Evolutionary conservation across 2,329 filamentous ascomycete species (phyloP).

Genomic region (Phoma sp.): DNA sequence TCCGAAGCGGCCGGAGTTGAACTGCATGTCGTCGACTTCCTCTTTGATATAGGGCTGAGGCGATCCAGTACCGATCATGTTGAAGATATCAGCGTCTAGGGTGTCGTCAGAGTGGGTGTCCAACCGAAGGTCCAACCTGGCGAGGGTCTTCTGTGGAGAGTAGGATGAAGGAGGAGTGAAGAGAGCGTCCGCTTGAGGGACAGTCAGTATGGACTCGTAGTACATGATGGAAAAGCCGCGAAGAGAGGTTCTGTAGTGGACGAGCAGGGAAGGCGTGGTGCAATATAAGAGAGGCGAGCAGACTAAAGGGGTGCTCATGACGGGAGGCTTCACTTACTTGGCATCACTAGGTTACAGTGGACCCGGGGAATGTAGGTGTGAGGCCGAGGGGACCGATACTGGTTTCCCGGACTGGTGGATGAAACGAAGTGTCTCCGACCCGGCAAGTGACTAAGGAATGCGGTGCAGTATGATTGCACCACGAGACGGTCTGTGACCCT

Average conservation of each 20-base stretch:
- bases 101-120: constrained; percentile 50
- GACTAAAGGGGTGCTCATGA: constrained; percentile 40
- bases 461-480: constrained; percentile 45
- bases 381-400: constrained; percentile 41
- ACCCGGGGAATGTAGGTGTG: constrained; percentile 44
- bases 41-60: constrained; percentile 70
- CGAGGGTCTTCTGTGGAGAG: constrained; percentile 48
- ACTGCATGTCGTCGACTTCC: constrained; percentile 69
- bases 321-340: constrained; percentile 46
- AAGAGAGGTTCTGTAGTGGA: constrained; percentile 12
- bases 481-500: constrained; percentile 48
- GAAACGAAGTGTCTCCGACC: constrained; percentile 46
- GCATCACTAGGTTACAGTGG: constrained; percentile 49
- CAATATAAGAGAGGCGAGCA: constrained; percentile 35
- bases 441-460: constrained; percentile 46
- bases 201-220: constrained; percentile 47
- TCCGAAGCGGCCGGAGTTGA: constrained; percentile 58
- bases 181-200: constrained; percentile 51
- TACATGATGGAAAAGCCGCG: constrained; percentile 38
- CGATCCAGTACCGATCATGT: constrained; percentile 63
- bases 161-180: constrained; percentile 52
- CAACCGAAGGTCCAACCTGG: constrained; percentile 47
- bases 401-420: constrained; percentile 43
- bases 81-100: constrained; percentile 53
- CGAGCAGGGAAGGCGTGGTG: constrained; percentile 15